phyloP scores from a whole-genome alignment of 2,329 filamentous ascomycete species.

The Sporothrix dimorphospora region DNA sequence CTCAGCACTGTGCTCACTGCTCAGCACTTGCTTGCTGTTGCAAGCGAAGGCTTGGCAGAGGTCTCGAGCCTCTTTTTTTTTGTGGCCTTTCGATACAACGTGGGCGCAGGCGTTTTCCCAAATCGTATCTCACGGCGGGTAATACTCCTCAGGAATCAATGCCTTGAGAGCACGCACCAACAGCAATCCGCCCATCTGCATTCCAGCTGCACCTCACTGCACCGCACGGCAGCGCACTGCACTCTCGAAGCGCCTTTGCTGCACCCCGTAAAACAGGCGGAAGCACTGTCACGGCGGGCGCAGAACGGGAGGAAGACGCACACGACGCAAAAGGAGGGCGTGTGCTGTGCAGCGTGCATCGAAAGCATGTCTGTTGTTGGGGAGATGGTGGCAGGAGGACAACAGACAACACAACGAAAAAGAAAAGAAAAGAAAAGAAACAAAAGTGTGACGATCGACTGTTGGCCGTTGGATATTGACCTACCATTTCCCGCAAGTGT shows the following conservation, averaged over 20 bases:
- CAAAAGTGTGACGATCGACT: not conserved
- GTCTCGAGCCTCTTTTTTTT: slow-evolving; percentile 19
- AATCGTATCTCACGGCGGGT: not conserved
- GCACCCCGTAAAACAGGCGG: not conserved
- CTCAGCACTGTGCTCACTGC: not conserved
- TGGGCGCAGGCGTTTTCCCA: too few species aligned
- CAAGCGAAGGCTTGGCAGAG: slow-evolving; percentile 21
- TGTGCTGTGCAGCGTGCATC: not conserved
- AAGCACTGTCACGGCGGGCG: slow-evolving; percentile 17
- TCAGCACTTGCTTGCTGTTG: not conserved
- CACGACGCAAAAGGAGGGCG: not conserved
- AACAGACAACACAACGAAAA: not conserved
- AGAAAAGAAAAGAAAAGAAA: not conserved
- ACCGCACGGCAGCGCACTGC: slow-evolving; percentile 16
- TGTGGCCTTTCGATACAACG: slow-evolving; percentile 3
- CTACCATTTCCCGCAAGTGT: not conserved
- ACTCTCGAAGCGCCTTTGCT: too few species aligned
- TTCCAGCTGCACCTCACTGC: not conserved
- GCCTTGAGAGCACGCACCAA: not conserved
- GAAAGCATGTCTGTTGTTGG: slow-evolving; percentile 15
- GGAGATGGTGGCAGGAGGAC: not conserved
- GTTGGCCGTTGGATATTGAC: not conserved
- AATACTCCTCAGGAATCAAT: not conserved
- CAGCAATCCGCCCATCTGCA: too few species aligned
- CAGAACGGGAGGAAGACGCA: not conserved